Percentiles rank a stretch among this genome's conserved stretches.
Evolutionary conservation across 2,329 filamentous ascomycete species (phyloP).

Genomic region (Colletotrichum brevisporum): DNA sequence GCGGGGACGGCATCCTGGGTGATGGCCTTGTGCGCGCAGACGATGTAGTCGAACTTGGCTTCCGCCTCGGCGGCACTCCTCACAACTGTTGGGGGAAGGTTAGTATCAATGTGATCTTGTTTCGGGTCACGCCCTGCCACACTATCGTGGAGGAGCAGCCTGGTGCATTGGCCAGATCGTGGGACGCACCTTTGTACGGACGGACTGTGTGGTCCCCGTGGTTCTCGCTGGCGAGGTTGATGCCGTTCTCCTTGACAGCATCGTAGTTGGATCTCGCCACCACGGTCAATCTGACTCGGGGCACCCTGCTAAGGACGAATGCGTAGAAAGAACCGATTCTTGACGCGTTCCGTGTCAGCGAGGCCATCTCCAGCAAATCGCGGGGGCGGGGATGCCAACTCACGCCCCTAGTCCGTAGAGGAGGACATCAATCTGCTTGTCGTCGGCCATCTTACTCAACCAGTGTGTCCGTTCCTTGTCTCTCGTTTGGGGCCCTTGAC

Average conservation of each 20-base stretch:
- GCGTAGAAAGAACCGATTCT: slow-evolving; percentile 72
- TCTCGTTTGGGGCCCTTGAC: not conserved
- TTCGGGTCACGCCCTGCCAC: not conserved
- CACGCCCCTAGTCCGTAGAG: slow-evolving; percentile 69
- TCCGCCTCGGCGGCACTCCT: slow-evolving; percentile 61
- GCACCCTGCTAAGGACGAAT: slow-evolving; percentile 62
- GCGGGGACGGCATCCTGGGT: slow-evolving; percentile 55
- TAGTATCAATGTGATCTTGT: not conserved
- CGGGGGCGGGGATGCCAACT: slow-evolving; percentile 43
- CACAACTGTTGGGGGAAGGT: slow-evolving; percentile 52
- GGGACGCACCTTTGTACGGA: slow-evolving; percentile 56
- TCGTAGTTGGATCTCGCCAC: slow-evolving; percentile 74
- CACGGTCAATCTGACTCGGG: slow-evolving; percentile 67
- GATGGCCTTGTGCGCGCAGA: slow-evolving; percentile 70
- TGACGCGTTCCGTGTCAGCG: not conserved
- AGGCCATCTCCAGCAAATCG: not conserved
- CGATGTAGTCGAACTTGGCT: slow-evolving; percentile 67
- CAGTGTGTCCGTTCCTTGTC: not conserved
- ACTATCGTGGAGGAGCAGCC: not conserved
- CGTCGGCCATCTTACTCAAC: slow-evolving; percentile 38
- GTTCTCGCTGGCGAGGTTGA: slow-evolving; percentile 66
- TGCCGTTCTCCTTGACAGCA: slow-evolving; percentile 66
- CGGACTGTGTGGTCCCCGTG: slow-evolving; percentile 68
- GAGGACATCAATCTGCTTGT: slow-evolving; percentile 52
- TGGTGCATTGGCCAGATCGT: not conserved